Evolutionary conservation across 2,329 filamentous ascomycete species (phyloP).

Genomic region (Cercospora sp.): DNA sequence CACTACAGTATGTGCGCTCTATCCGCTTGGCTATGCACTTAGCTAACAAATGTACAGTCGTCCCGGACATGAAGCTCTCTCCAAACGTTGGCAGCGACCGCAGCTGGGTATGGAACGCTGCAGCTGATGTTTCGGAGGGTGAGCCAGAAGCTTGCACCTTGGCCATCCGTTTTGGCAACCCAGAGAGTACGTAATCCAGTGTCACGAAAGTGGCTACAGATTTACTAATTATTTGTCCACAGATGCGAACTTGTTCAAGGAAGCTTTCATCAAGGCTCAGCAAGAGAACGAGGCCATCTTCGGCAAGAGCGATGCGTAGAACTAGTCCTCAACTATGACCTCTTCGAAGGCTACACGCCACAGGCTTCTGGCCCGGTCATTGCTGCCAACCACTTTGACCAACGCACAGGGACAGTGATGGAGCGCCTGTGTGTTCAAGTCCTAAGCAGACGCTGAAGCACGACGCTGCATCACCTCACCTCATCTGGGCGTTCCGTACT

Average conservation of each 20-base stretch:
- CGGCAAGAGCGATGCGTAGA: constrained; percentile 40
- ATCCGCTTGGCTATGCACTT: not conserved
- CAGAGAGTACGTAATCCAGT: constrained; percentile 70
- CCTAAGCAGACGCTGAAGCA: not conserved
- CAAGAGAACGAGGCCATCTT: constrained; percentile 92
- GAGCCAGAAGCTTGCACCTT: constrained; percentile 95
- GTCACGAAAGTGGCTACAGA: not conserved
- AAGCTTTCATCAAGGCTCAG: constrained; percentile 94
- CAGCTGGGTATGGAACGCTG: constrained; percentile 99
- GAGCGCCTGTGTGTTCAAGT: not conserved
- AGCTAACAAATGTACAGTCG: constrained; percentile 59
- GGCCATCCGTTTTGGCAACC: constrained; percentile 96
- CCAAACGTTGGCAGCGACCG: constrained; percentile 97
- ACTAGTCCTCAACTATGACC: not conserved
- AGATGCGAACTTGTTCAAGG: constrained; percentile 98
- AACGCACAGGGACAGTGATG: not conserved
- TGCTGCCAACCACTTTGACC: not conserved
- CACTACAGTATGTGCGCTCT: constrained; percentile 78
- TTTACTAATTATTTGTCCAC: constrained; percentile 21
- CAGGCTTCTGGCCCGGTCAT: not conserved
- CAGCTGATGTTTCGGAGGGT: constrained; percentile 96
- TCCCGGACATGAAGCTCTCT: constrained; percentile 97
- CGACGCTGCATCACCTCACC: constrained; percentile 14
- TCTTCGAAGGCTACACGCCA: not conserved
- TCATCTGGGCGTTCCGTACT: constrained; percentile 34